Evolutionary conservation across 2,329 filamentous ascomycete species (phyloP).

Genomic region (Epichloe glyceriae): DNA sequence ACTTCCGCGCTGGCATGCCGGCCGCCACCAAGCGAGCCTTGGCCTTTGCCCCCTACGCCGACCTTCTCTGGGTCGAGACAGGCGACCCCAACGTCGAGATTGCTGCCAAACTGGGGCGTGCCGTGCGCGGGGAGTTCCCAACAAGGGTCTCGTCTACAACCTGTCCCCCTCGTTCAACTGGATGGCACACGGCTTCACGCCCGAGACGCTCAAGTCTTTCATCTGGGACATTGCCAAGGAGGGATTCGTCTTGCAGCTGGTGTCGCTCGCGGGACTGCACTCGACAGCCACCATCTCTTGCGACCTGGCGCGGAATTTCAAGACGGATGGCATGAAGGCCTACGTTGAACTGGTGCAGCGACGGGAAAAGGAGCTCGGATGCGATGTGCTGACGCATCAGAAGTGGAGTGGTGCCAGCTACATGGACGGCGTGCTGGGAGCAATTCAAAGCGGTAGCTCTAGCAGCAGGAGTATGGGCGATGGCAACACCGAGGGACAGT

Average conservation of each 20-base stretch:
- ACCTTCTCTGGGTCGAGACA: slow-evolving; percentile 95
- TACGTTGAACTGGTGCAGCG: slow-evolving; percentile 92
- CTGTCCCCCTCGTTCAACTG: slow-evolving; percentile 96
- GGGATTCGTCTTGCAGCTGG: slow-evolving; percentile 60
- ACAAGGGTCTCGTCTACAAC: slow-evolving; percentile 93
- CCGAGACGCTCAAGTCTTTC: slow-evolving; percentile 73
- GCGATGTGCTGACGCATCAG: slow-evolving; percentile 90
- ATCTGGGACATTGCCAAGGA: slow-evolving; percentile 93
- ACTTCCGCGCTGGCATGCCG: slow-evolving; percentile 70
- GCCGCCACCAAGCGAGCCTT: slow-evolving; percentile 89
- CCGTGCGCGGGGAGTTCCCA: slow-evolving; percentile 56
- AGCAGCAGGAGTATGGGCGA: slow-evolving; percentile 89
- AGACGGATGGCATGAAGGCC: slow-evolving; percentile 85
- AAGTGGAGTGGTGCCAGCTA: slow-evolving; percentile 63
- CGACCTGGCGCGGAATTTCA: slow-evolving; percentile 72
- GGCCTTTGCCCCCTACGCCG: slow-evolving; percentile 81
- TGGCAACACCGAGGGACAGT: slow-evolving; percentile 75
- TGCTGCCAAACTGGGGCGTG: slow-evolving; percentile 58
- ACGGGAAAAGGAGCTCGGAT: slow-evolving; percentile 78
- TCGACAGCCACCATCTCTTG: slow-evolving; percentile 51
- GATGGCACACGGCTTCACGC: slow-evolving; percentile 87
- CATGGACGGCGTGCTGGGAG: slow-evolving; percentile 79
- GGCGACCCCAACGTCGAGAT: slow-evolving; percentile 75
- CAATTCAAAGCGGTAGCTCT: slow-evolving; percentile 83
- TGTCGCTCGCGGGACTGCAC: slow-evolving; percentile 54